phyloP scores from a whole-genome alignment of 2,329 filamentous ascomycete species.

The Mollisiaceae sp. region DNA sequence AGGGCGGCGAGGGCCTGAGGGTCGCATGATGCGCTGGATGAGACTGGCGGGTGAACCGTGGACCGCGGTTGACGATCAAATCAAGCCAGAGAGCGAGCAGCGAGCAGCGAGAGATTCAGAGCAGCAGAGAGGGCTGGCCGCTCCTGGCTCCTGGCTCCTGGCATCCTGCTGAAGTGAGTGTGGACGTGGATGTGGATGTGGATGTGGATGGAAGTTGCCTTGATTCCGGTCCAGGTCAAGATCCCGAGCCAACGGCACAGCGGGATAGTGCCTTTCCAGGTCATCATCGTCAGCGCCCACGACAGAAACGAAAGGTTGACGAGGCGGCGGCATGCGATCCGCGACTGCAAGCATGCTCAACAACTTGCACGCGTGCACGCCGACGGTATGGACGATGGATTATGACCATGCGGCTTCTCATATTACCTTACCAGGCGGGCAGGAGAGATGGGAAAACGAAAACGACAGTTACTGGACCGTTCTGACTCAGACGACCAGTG shows the following conservation, averaged over 20 bases:
- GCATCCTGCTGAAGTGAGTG: no score
- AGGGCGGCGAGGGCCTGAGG: conserved; percentile 18
- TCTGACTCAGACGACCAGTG: conserved; percentile 25
- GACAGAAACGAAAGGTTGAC: background rate
- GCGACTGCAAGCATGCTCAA: conserved; percentile 2
- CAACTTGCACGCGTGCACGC: background rate
- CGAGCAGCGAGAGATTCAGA: no score
- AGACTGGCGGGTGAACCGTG: conserved; percentile 27
- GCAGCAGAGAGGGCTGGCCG: no score
- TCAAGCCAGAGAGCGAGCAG: conserved; percentile 11
- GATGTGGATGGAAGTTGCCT: conserved; percentile 3
- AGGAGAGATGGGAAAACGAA: background rate
- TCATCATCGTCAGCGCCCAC: background rate
- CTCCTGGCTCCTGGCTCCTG: no score
- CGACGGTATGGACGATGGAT: no score
- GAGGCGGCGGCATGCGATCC: conserved; percentile 5
- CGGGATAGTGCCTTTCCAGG: conserved; percentile 16
- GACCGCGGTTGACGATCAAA: conserved; percentile 34
- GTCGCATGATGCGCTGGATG: conserved; percentile 34
- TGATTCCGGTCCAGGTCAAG: conserved; percentile 4
- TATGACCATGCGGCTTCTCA: background rate
- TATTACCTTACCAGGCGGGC: background rate
- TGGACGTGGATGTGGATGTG: background rate
- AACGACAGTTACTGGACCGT: conserved; percentile 10
- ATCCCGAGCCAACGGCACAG: conserved; percentile 21